Base-by-base conservation (phyloP, 2,329 filamentous ascomycete species). In the Arthrocladium fulminans region DNA sequence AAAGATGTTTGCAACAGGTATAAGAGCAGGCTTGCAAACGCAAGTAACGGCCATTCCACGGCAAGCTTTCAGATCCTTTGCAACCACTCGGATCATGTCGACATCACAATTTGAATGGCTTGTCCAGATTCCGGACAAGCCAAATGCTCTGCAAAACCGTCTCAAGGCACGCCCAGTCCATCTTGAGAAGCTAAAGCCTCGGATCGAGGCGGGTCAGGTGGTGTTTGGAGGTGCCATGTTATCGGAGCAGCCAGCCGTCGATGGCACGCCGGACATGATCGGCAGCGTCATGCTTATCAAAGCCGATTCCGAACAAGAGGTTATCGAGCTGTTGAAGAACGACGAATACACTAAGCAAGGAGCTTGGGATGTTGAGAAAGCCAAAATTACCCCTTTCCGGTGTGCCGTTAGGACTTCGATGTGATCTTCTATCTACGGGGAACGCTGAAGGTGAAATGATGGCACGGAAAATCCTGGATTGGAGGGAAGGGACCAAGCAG, bases 321-420 rank as follows among this genome's bases (percentile, higher is more conserved):
- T 86, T 2, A 63, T 83, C 34, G 75, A 83, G 57, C 61, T 76
- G 45, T 63, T 95, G 40, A 77, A 76, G 64, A 73, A 77, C 42
- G 88, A 95, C 68, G 70, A 88, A 8, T 95, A 94, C 67, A 72
- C 74, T 8, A 74, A 68, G 51, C 73, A 67, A 37, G 86, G 81
- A 0, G 88, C 94, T 7, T 95, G 88, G 88, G 86, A 95, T 70
- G 62, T 84, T 50, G 76, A 81, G 29, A 84, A 84, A 59, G 79
- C 63, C 54, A 59, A 68, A 59, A 64, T 72, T 13, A 48, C 22
- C 24, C 53, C 56, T 10, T 58, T 59, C 47, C 53, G 32, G 38
- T 51, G 48, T 52, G 57, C 56, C 3, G 50, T 59, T n/a, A 54
- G 57, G 48, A 52, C 53, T 20, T 49, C 54, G 15, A 25, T 55